These are phyloP conservation scores for Phyllachora maydis DNA, from an alignment of 2,329 filamentous ascomycete species.

Conservation along the genomic window DNA sequence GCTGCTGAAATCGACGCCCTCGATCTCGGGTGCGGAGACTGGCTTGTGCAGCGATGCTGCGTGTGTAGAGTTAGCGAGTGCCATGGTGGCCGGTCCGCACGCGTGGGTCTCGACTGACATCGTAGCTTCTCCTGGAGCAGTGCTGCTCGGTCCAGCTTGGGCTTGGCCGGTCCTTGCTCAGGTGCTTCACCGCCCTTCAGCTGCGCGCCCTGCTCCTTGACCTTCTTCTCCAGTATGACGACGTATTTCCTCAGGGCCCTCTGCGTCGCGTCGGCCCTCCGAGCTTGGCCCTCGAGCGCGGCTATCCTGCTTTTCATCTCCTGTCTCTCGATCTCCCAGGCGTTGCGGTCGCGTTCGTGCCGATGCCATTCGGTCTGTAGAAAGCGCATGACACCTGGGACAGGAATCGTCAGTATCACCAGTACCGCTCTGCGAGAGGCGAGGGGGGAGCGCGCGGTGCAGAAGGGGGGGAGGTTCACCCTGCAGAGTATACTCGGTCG, in stretches of 20 bases:
- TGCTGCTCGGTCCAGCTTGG: constrained; percentile 24
- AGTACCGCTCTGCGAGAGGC: constrained; percentile 2
- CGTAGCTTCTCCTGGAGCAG: constrained; percentile 35
- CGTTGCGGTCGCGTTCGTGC: constrained; percentile 91
- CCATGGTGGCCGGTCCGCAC: no score
- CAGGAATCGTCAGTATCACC: not conserved
- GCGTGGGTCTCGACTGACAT: constrained; percentile 19
- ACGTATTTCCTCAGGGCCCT: constrained; percentile 84
- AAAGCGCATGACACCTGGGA: constrained; percentile 91
- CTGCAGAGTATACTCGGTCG: constrained; percentile 41
- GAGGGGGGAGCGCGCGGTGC: not conserved
- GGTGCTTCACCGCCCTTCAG: constrained; percentile 31
- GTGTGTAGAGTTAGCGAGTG: no score
- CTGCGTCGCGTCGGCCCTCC: constrained; percentile 73
- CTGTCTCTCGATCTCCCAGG: constrained; percentile 96
- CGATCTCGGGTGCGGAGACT: constrained; percentile 16
- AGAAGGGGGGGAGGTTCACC: constrained; percentile 11
- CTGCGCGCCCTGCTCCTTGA: constrained; percentile 65
- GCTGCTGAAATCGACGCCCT: constrained; percentile 24
- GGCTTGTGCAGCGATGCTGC: constrained; percentile 20
- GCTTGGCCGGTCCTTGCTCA: constrained; percentile 9
- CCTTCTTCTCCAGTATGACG: constrained; percentile 67
- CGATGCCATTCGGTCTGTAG: constrained; percentile 98
- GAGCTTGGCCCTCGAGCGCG: constrained; percentile 72
- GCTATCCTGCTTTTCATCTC: constrained; percentile 98